Percentiles rank a stretch among this genome's conserved stretches.
These are phyloP conservation scores for Nephelium lappaceum DNA, from an alignment of 345 rosid species.

Conservation along the genomic window DNA sequence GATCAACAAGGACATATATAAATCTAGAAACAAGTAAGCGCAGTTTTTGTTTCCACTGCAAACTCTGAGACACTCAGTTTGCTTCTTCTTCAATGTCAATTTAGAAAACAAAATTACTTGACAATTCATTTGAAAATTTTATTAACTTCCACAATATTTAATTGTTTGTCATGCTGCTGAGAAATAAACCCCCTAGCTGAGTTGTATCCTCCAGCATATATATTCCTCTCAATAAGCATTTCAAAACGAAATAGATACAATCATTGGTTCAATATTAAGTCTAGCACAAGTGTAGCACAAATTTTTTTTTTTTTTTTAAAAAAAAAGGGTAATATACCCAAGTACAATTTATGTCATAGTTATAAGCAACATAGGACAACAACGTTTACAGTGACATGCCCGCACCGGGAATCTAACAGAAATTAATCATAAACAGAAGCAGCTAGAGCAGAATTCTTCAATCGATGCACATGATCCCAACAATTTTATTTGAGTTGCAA, in stretches of 20 bases:
- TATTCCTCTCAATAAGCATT: not conserved
- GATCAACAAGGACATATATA: not conserved
- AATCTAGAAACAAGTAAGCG: not conserved
- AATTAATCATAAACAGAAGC: not conserved
- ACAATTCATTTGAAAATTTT: not conserved
- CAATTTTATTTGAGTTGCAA: not conserved
- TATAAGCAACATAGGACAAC: not conserved
- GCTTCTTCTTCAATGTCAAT: conserved; percentile 1
- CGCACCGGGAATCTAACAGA: not conserved
- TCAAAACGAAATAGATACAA: not conserved
- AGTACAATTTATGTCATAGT: not conserved
- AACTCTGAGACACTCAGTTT: not conserved
- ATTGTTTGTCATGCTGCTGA: not conserved
- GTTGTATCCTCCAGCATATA: not conserved
- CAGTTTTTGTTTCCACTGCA: not conserved
- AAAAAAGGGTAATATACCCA: not conserved
- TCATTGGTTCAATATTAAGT: not conserved
- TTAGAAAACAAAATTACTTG: not conserved
- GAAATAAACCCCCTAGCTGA: not conserved
- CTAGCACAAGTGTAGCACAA: conserved; percentile 4
- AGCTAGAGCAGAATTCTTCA: not conserved
- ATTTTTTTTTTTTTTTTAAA: too few species aligned
- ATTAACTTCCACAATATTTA: not conserved
- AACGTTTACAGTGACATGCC: not conserved
- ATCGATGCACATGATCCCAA: not conserved